A percentile compares a stretch with the other conserved stretches of the same genome.
Evolutionary conservation across 768 basidiomycete genomes (phyloP).

Genomic region (Tricholoma terreum): DNA sequence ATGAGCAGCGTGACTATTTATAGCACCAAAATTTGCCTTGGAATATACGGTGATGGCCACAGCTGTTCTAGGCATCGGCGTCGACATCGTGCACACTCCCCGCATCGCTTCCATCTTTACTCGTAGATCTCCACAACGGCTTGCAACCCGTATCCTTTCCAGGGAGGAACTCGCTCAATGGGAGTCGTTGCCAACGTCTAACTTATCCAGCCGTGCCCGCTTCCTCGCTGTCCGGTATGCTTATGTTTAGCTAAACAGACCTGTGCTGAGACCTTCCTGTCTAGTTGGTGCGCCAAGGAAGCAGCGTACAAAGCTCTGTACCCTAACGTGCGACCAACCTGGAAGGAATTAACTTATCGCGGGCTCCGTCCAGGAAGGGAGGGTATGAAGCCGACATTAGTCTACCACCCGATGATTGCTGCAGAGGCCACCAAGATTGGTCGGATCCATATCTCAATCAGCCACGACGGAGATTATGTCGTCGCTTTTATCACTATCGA

Average conservation of each 20-base stretch:
- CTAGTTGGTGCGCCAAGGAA: slow-evolving; percentile 82
- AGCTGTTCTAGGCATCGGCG: slow-evolving; percentile 71
- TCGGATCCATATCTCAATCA: slow-evolving; percentile 64
- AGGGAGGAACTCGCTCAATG: slow-evolving; percentile 41
- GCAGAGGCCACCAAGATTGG: slow-evolving; percentile 24
- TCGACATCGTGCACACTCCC: slow-evolving; percentile 69
- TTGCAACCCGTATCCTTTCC: slow-evolving; percentile 68
- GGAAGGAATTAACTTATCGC: slow-evolving; percentile 69
- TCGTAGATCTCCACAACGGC: slow-evolving; percentile 41
- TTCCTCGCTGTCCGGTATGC: slow-evolving; percentile 76
- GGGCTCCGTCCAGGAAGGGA: slow-evolving; percentile 23
- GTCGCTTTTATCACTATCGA: slow-evolving; percentile 67
- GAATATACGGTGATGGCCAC: slow-evolving; percentile 30
- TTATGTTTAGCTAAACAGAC: not conserved
- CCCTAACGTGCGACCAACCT: slow-evolving; percentile 56
- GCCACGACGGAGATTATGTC: slow-evolving; percentile 81
- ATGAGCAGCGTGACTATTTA: slow-evolving; percentile 12
- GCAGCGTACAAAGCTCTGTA: slow-evolving; percentile 85
- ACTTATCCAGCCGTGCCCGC: slow-evolving; percentile 27
- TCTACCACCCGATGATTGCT: slow-evolving; percentile 39
- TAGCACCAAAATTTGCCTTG: not conserved
- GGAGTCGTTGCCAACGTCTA: slow-evolving; percentile 23
- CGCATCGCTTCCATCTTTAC: slow-evolving; percentile 56
- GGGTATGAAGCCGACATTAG: slow-evolving; percentile 34
- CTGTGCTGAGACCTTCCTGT: slow-evolving; percentile 4